Percentiles rank a stretch among this genome's conserved stretches.
Conservation (phyloP, 345 rosid species). For the Brassica juncea region DNA sequence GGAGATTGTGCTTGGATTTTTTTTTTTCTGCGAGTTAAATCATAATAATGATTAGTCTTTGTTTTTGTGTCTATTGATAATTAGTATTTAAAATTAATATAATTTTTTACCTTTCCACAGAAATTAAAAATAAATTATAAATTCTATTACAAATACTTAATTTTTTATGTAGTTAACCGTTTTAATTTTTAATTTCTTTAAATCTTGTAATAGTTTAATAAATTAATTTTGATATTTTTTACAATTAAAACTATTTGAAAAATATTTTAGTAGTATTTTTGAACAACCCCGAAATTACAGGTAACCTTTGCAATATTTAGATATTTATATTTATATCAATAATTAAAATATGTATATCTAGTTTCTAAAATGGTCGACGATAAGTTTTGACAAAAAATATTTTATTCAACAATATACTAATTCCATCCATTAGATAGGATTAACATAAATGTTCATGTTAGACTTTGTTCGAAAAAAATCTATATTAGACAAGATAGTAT, state of each 20-base stretch:
- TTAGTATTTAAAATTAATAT: too few species aligned
- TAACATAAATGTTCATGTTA: background rate
- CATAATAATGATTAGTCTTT: constrained; percentile 3
- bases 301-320: background rate
- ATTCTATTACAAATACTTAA: too few species aligned
- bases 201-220: too few species aligned
- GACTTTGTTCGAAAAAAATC: background rate
- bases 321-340: background rate
- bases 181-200: too few species aligned
- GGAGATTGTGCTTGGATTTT: constrained; percentile 23
- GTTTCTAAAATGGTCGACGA: constrained; percentile 29
- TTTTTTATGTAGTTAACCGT: too few species aligned
- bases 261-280: background rate
- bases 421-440: background rate
- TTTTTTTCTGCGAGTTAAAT: constrained; percentile 3
- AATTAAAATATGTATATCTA: background rate
- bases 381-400: constrained; percentile 17
- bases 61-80: background rate
- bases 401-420: constrained; percentile 13
- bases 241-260: too few species aligned
- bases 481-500: too few species aligned
- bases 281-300: background rate
- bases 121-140: too few species aligned
- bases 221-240: too few species aligned
- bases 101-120: too few species aligned